A percentile compares a stretch with the other conserved stretches of the same genome.
Conservation (phyloP, 108 stramenopile species). For the Cylindrotheca fusiformis region DNA sequence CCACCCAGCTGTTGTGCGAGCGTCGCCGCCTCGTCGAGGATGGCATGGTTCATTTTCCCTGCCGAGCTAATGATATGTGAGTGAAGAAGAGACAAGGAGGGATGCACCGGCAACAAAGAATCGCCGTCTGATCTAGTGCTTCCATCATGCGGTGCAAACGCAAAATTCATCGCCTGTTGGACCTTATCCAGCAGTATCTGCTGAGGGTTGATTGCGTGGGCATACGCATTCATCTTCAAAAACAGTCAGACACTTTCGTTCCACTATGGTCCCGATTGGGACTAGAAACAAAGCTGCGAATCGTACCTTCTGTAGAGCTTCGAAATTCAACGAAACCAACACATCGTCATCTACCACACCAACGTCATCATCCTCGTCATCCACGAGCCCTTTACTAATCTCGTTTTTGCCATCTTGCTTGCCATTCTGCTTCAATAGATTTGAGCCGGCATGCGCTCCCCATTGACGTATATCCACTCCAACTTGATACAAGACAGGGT, state of each 20-base stretch:
- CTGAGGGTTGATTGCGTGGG: constrained; percentile 58
- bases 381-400: constrained; percentile 31
- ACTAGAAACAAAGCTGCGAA: no score
- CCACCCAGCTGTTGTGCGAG: constrained; percentile 73
- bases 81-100: constrained; percentile 51
- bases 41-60: constrained; percentile 82
- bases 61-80: constrained; percentile 69
- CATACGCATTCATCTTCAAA: constrained; percentile 68
- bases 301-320: constrained; percentile 68
- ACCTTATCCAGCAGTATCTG: constrained; percentile 24
- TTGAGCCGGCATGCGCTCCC: constrained; percentile 72
- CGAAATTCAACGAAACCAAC: constrained; percentile 73
- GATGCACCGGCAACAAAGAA: constrained; percentile 52
- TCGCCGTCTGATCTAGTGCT: constrained; percentile 7
- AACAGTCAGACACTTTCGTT: not conserved
- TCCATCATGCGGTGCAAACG: constrained; percentile 4
- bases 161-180: constrained; percentile 10
- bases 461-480: constrained; percentile 91
- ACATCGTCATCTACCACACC: constrained; percentile 77
- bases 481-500: constrained; percentile 82
- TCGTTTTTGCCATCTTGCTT: constrained; percentile 26
- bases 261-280: not conserved
- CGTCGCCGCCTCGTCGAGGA: constrained; percentile 79
- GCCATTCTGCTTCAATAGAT: constrained; percentile 41
- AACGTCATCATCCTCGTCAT: constrained; percentile 75